Evolutionary conservation across 306 rosid species (phyloP).

Genomic region (Senna siamea): DNA sequence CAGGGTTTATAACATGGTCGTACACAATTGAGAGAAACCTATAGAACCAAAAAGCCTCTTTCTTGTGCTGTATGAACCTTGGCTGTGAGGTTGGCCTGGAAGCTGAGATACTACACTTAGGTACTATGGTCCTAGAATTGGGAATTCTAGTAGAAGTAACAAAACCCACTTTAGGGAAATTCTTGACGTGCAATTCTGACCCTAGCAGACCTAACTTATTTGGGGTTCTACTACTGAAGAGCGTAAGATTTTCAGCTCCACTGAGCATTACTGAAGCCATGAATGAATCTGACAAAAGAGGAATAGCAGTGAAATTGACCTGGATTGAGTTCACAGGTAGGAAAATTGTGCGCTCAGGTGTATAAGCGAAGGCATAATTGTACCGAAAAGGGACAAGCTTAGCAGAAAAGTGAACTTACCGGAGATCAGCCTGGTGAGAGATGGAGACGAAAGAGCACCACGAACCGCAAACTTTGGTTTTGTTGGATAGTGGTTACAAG

Average conservation of each 20-base stretch:
- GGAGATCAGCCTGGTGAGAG: neutral
- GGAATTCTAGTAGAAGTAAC: constrained; percentile 33
- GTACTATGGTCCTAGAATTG: constrained; percentile 33
- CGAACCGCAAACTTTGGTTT: neutral
- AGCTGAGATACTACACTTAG: constrained; percentile 57
- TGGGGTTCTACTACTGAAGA: constrained; percentile 42
- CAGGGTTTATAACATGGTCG: constrained; percentile 72
- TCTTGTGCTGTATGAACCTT: constrained; percentile 74
- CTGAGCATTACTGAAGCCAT: constrained; percentile 62
- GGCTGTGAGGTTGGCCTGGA: constrained; percentile 73
- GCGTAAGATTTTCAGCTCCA: constrained; percentile 59
- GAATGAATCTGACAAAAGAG: constrained; percentile 13
- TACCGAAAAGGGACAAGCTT: neutral
- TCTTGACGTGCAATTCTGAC: constrained; percentile 42
- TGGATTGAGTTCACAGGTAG: constrained; percentile 13
- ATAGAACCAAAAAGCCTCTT: constrained; percentile 79
- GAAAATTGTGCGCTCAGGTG: constrained; percentile 10
- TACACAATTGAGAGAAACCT: constrained; percentile 71
- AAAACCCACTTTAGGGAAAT: constrained; percentile 33
- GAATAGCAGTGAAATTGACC: neutral
- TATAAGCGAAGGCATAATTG: neutral
- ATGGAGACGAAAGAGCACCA: neutral
- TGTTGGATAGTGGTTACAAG: neutral
- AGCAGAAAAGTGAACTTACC: constrained; percentile 16
- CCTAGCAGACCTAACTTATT: constrained; percentile 44